phyloP scores from a whole-genome alignment of 1,284 basidiomycete genomes.

The Boletus semigastroideus region DNA sequence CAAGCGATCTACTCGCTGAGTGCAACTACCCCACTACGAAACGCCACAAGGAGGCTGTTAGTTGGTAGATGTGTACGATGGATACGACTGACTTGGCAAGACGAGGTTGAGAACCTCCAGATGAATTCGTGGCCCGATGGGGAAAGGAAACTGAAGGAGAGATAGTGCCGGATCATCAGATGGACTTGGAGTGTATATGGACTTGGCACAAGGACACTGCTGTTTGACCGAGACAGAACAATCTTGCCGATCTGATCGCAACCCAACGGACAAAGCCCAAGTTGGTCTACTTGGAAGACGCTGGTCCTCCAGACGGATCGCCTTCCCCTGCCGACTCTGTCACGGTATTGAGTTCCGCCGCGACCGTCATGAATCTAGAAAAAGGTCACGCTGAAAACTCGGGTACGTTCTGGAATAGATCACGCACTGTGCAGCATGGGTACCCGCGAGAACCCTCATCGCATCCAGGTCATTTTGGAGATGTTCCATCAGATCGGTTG shows the following conservation, averaged over 20 bases:
- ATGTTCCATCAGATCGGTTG: slow-evolving; percentile 69
- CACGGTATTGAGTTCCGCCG: slow-evolving; percentile 53
- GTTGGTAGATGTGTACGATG: too few species aligned
- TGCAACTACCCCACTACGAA: too few species aligned
- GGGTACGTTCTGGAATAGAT: background rate
- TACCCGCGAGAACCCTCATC: slow-evolving; percentile 67
- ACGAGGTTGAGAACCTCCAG: too few species aligned
- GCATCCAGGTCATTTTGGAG: slow-evolving; percentile 68
- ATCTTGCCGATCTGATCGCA: too few species aligned
- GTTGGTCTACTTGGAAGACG: slow-evolving; percentile 9
- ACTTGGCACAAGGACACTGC: too few species aligned
- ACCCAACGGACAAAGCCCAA: background rate
- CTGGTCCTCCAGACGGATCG: slow-evolving; percentile 5
- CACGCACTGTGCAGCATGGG: slow-evolving; percentile 69
- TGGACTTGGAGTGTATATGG: too few species aligned
- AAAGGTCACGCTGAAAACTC: slow-evolving; percentile 1
- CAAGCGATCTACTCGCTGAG: too few species aligned
- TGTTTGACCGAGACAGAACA: background rate
- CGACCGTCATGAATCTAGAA: slow-evolving; percentile 63
- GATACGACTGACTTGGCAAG: too few species aligned
- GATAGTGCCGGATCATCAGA: too few species aligned
- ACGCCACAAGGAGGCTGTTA: too few species aligned
- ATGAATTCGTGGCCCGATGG: too few species aligned
- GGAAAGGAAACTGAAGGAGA: too few species aligned
- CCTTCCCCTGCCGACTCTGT: slow-evolving; percentile 41